Conservation (phyloP, 768 basidiomycete species). For the Pleurotus citrinopileatus region DNA sequence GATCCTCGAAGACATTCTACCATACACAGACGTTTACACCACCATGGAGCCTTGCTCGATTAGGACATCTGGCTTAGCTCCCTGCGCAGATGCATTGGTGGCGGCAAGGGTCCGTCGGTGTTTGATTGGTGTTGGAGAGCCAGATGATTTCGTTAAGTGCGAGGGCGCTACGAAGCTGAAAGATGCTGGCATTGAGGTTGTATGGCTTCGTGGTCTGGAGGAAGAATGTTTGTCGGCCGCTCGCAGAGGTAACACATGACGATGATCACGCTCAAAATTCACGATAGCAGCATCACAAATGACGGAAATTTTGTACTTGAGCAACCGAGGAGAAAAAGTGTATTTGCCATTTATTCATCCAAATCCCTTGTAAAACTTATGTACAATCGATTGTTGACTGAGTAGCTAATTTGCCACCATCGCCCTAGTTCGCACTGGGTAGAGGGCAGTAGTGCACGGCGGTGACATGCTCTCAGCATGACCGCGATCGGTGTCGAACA, state of each 20-base stretch:
- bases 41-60: slow-evolving; percentile 96
- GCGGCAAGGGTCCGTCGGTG: slow-evolving; percentile 68
- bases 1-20: slow-evolving; percentile 47
- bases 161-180: slow-evolving; percentile 77
- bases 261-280: neutral
- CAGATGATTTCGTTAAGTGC: slow-evolving; percentile 91
- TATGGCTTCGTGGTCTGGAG: slow-evolving; percentile 75
- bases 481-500: slow-evolving; percentile 37
- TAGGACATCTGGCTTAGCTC: slow-evolving; percentile 79
- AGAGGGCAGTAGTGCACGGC: neutral
- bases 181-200: slow-evolving; percentile 69
- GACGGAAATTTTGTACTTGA: too few relatives aligned
- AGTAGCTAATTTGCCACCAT: too few relatives aligned
- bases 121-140: slow-evolving; percentile 88
- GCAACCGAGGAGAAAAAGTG: too few relatives aligned
- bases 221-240: slow-evolving; percentile 80
- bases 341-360: neutral
- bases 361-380: slow-evolving; percentile 1
- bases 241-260: slow-evolving; percentile 41
- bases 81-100: slow-evolving; percentile 85
- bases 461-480: neutral
- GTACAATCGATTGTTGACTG: too few relatives aligned
- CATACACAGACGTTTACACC: slow-evolving; percentile 78
- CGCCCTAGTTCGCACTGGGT: too few relatives aligned
- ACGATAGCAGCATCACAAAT: too few relatives aligned